These are phyloP conservation scores for Tilletiopsis washingtonensis DNA, from an alignment of 1,284 basidiomycete genomes.

Conservation along the genomic window DNA sequence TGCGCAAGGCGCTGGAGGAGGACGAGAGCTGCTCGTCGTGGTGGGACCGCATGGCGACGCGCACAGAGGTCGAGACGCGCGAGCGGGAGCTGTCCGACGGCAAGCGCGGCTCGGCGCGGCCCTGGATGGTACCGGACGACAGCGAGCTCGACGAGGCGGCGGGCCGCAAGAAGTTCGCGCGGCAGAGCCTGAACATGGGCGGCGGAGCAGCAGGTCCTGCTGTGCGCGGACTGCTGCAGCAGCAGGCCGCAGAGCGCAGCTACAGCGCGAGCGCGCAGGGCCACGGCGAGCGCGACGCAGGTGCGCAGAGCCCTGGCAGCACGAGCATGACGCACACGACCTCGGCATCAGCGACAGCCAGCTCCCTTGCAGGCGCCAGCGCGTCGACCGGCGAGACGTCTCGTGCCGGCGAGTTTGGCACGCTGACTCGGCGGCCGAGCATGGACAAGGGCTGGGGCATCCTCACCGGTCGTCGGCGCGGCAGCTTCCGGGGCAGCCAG, in stretches of 20 bases:
- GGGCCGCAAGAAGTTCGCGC: slow-evolving; percentile 15
- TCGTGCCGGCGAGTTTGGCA: too few species aligned
- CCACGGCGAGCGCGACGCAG: background rate
- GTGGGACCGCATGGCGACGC: slow-evolving; percentile 24
- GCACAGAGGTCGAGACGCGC: slow-evolving; percentile 14
- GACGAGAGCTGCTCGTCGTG: slow-evolving; percentile 26
- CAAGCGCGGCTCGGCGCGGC: slow-evolving; percentile 11
- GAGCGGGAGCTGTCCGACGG: slow-evolving; percentile 1
- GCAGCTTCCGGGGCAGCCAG: slow-evolving; percentile 28
- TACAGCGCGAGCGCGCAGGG: background rate
- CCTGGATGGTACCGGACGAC: slow-evolving; percentile 28
- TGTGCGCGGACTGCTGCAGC: slow-evolving; percentile 14
- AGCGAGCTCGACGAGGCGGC: slow-evolving; percentile 33
- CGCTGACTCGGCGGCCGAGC: slow-evolving; percentile 4
- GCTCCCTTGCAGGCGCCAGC: background rate
- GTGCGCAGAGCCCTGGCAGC: background rate
- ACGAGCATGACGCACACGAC: background rate
- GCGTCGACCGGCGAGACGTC: background rate
- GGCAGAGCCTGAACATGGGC: slow-evolving; percentile 2
- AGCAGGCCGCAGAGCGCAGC: background rate
- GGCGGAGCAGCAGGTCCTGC: too few species aligned
- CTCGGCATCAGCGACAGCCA: too few species aligned
- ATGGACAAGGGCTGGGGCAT: slow-evolving; percentile 10
- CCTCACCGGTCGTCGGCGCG: slow-evolving; percentile 23
- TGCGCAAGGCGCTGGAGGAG: slow-evolving; percentile 33